Base-by-base conservation (phyloP, 2,329 filamentous ascomycete genomes). In the Cercospora canescens region DNA sequence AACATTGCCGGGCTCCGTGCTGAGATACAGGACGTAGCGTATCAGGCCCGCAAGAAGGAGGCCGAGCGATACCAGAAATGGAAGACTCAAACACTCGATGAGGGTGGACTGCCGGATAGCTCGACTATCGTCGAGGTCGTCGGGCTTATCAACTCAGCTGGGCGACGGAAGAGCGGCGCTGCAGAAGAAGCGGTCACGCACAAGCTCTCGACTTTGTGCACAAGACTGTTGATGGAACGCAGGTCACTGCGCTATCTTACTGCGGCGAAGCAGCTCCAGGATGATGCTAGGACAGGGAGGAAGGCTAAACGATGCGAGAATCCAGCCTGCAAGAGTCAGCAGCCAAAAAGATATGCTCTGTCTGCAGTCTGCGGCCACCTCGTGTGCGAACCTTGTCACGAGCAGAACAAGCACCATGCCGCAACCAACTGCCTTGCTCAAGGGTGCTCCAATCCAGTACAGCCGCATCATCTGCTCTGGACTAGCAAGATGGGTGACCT, bases 291-390 rank as follows among this genome's bases (percentile, higher is more conserved):
- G 5, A 21, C n/a, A 12, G 48, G 24, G 0, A 18, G 21, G 5
- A 28, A 34, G 1, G 24, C 32, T 6, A 54, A 63, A 24, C 18
- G 14, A 11, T 71, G 70, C 52, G 60, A 68, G 28, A 35, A 60
- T 14, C 16, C 61, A 1, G 26, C 58, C 1, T 73, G 67, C 57
- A 18, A 63, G 4, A 52, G n/a, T 14, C 39, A 16, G 24, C 16
- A 57, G n/a, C 32, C 21, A 6, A 18, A 35, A 16, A 41, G 68
- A 21, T 26, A 67, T 12, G 74, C 70, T 2, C 72, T 87, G 5
- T 78, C 86, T 9, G 79, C 79, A 0, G 76, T 76, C 6, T 88
- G 86, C 67, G 86, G 86, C 0, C 86, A 88, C 70, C 67, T 79
- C 1, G 70, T 84, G n/a, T 87, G 85, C 71, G 68, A 74, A 21